A percentile compares a stretch with the other conserved stretches of the same genome.
These are phyloP conservation scores for Dovyalis caffra DNA, from an alignment of 345 rosid genomes.

Conservation along the genomic window DNA sequence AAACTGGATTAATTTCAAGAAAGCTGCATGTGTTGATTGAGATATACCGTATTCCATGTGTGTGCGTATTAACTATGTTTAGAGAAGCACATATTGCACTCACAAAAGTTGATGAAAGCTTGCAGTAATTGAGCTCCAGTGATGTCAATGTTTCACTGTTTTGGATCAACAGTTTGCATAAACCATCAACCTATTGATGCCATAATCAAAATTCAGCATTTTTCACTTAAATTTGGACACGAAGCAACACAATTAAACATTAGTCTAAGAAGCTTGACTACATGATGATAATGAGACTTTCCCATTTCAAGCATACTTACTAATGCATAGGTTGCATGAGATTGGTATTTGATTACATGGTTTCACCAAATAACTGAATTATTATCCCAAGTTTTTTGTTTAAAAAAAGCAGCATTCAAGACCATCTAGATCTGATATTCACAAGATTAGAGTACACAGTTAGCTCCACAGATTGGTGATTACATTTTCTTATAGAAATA, in stretches of 20 bases:
- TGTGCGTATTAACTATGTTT: constrained; percentile 25
- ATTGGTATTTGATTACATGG: not conserved
- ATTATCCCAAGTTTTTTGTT: not conserved
- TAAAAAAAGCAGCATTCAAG: not conserved
- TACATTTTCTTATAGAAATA: too few relatives aligned
- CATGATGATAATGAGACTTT: constrained; percentile 2
- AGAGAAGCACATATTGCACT: constrained; percentile 53
- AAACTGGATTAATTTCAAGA: constrained; percentile 38
- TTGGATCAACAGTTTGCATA: constrained; percentile 68
- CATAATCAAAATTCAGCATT: not conserved
- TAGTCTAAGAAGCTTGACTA: not conserved
- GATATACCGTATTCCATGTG: constrained; percentile 51
- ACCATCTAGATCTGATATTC: not conserved
- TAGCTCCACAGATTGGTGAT: too few relatives aligned
- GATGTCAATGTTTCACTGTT: constrained; percentile 62
- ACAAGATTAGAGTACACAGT: not conserved
- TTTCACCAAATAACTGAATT: not conserved
- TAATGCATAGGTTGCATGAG: not conserved
- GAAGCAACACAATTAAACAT: not conserved
- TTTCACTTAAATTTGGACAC: constrained; percentile 4
- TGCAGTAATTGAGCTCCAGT: constrained; percentile 73
- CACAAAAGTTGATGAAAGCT: constrained; percentile 51
- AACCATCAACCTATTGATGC: constrained; percentile 54
- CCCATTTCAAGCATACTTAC: not conserved
- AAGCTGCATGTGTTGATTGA: constrained; percentile 53